Evolutionary conservation across 805 yeast species (phyloP).

Genomic region (Jamesozyma piceae): DNA sequence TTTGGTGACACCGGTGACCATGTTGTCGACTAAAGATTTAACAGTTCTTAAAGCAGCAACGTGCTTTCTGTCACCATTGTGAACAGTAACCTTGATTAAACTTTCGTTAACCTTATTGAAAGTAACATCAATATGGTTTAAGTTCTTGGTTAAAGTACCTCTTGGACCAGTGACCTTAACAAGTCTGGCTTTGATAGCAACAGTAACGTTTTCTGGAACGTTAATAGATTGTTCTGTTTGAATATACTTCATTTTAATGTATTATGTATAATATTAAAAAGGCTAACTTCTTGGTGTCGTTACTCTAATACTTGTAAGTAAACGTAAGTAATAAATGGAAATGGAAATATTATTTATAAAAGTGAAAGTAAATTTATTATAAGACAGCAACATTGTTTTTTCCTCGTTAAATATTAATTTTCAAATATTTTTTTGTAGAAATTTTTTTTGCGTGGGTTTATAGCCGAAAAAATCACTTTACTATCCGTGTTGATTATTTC

Average conservation of each 20-base stretch:
- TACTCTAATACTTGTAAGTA: no score
- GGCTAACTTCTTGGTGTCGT: no score
- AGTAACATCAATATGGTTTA: conserved; percentile 90
- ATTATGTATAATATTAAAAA: no score
- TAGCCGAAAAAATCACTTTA: no score
- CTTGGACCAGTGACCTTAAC: conserved; percentile 95
- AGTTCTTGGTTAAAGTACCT: conserved; percentile 84
- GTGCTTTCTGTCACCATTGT: conserved; percentile 99
- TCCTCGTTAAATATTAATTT: no score
- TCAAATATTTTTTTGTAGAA: no score
- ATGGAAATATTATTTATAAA: no score
- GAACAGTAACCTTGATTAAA: conserved; percentile 86
- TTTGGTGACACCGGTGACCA: conserved; percentile 97
- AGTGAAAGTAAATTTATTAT: no score
- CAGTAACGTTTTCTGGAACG: conserved; percentile 87
- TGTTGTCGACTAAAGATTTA: conserved; percentile 86
- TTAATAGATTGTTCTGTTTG: conserved; percentile 77
- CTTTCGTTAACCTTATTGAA: conserved; percentile 65
- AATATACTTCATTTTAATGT: conserved; percentile 68
- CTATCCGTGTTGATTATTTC: no score
- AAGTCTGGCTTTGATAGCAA: conserved; percentile 82
- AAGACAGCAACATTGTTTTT: no score
- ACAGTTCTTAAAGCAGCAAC: conserved; percentile 99
- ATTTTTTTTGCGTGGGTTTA: no score
- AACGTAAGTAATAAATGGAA: no score